Evolutionary conservation across 345 rosid species (phyloP).

Genomic region (Melastoma malabathricum): DNA sequence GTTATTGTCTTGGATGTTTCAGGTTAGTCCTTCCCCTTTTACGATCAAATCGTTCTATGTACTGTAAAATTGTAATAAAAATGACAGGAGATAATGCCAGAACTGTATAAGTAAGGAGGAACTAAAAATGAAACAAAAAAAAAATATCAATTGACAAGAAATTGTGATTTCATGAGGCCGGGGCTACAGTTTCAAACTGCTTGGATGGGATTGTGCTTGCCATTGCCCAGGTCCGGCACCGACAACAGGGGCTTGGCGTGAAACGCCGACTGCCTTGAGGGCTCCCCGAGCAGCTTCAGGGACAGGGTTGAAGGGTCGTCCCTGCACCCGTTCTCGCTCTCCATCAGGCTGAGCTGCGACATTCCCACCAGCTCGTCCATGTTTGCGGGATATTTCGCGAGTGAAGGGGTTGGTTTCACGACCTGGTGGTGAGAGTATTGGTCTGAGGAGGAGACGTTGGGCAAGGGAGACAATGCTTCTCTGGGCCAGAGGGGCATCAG

Average conservation of each 20-base stretch:
- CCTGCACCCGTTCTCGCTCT: conserved; percentile 14
- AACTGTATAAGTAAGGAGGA: too few relatives aligned
- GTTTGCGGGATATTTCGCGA: conserved; percentile 60
- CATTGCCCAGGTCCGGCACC: conserved; percentile 36
- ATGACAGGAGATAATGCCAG: too few relatives aligned
- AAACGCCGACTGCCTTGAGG: conserved; percentile 75
- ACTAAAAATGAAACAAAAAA: too few relatives aligned
- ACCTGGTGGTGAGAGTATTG: conserved; percentile 37
- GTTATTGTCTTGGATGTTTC: too few relatives aligned
- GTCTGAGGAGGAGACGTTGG: too few relatives aligned
- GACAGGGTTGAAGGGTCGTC: conserved; percentile 46
- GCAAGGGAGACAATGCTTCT: conserved; percentile 10
- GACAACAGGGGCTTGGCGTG: conserved; percentile 50
- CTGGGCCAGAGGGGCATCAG: conserved; percentile 55
- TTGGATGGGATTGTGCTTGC: conserved; percentile 50
- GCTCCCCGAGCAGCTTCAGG: conserved; percentile 51
- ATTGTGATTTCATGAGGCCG: not conserved
- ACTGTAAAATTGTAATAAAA: too few relatives aligned
- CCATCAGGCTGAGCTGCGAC: conserved; percentile 65
- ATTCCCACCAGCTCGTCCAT: conserved; percentile 68
- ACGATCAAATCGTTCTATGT: too few relatives aligned
- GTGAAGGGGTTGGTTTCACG: conserved; percentile 56
- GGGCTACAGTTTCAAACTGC: conserved; percentile 35
- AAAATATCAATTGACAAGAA: too few relatives aligned
- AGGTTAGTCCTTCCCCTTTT: too few relatives aligned